Evolutionary conservation across 2,329 filamentous ascomycete species (phyloP).

Genomic region (Penicillium nordicum): DNA sequence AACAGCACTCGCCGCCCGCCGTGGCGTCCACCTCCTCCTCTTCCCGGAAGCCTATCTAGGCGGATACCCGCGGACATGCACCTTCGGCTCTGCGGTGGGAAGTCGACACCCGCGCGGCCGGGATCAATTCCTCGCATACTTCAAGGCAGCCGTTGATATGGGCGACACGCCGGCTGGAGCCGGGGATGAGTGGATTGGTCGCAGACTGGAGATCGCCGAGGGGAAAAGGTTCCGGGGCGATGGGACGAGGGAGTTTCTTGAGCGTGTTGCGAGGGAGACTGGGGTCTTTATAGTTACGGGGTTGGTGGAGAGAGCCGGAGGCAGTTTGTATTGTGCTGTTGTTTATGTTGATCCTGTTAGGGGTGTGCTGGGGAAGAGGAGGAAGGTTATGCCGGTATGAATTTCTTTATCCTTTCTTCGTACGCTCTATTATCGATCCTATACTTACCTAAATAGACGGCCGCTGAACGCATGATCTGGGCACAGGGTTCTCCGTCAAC

Average conservation of each 20-base stretch:
- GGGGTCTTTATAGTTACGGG: constrained; percentile 74
- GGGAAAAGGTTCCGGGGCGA: background rate
- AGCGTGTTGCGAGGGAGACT: background rate
- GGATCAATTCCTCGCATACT: constrained; percentile 76
- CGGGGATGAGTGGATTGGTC: background rate
- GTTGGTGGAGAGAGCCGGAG: constrained; percentile 74
- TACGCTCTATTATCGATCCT: background rate
- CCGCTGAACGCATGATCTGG: constrained; percentile 1
- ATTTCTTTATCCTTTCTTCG: background rate
- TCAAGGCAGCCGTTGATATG: background rate
- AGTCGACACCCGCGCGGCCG: constrained; percentile 64
- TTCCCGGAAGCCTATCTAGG: constrained; percentile 90
- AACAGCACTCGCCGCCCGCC: constrained; percentile 59
- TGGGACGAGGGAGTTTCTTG: background rate
- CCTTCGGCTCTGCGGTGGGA: constrained; percentile 73
- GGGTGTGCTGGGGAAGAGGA: constrained; percentile 75
- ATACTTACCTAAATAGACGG: background rate
- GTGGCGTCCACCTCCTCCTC: constrained; percentile 66
- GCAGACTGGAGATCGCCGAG: background rate
- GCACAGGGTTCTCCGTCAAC: constrained; percentile 65
- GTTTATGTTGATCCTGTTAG: constrained; percentile 74
- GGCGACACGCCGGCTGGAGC: background rate
- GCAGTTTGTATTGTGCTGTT: constrained; percentile 76
- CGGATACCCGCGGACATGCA: constrained; percentile 83
- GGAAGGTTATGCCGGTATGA: constrained; percentile 83